A percentile compares a stretch with the other conserved stretches of the same genome.
Evolutionary conservation across 345 rosid species (phyloP).

Genomic region (Cardamine chenopodiifolia): DNA sequence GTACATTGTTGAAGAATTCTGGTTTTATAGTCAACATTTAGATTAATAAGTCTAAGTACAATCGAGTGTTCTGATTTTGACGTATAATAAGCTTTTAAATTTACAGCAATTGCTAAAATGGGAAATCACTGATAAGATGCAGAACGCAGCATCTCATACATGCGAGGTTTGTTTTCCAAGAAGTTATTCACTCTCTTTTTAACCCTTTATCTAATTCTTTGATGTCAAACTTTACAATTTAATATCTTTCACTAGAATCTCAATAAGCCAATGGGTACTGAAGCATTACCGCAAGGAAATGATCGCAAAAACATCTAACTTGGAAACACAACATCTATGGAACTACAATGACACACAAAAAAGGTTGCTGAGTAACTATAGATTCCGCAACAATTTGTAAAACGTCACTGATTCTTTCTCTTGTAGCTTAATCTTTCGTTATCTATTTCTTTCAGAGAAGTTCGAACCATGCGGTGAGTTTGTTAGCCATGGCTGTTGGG

Average conservation of each 20-base stretch:
- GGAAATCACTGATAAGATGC: slow-evolving; percentile 46
- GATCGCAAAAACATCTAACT: slow-evolving; percentile 57
- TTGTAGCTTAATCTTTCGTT: not conserved
- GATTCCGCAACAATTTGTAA: not conserved
- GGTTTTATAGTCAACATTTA: not conserved
- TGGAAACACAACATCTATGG: slow-evolving; percentile 68
- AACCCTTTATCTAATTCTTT: not conserved
- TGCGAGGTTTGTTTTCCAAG: slow-evolving; percentile 65
- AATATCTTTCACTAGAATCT: slow-evolving; percentile 42
- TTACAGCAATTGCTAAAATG: slow-evolving; percentile 62
- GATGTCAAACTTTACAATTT: not conserved
- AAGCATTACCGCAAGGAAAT: slow-evolving; percentile 71
- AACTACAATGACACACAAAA: slow-evolving; percentile 31
- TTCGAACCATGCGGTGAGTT: slow-evolving; percentile 46
- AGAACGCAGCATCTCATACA: slow-evolving; percentile 33
- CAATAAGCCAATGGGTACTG: slow-evolving; percentile 59
- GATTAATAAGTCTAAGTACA: not conserved
- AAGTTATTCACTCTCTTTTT: not conserved
- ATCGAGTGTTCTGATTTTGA: not conserved
- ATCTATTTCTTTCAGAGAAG: slow-evolving; percentile 45
- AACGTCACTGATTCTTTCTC: not conserved
- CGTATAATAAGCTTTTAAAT: not conserved
- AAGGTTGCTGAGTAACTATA: slow-evolving; percentile 37
- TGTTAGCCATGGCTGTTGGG: slow-evolving; percentile 75
- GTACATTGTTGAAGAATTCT: not conserved